Evolutionary conservation across 768 basidiomycete genomes (phyloP), one percentile per base, ranked within the genome.

Genomic region (Ephemerocybe angulata): DNA sequence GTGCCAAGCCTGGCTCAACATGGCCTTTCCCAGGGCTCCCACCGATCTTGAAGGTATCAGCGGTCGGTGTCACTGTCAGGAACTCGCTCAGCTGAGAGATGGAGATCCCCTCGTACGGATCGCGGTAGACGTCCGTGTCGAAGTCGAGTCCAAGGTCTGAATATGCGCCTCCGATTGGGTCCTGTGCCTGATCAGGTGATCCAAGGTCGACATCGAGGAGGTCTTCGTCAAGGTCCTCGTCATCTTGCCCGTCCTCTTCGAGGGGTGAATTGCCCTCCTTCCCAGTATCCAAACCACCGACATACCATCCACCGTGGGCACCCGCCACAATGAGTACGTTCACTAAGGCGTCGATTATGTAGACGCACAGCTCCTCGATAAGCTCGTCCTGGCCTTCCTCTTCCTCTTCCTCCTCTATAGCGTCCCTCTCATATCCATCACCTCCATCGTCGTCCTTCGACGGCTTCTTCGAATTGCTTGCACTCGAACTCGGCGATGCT

Each of bases 291-390:
- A 8, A 8, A 35, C 8, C 8, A 8, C 33, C 33, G 33, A 8
- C 33, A 28, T 28, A 47, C 46, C 46, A 47, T 5, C 46, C 46
- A 13, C 54, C 54, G 19, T 58, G 57, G 49, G 43, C 54, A 7
- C 69, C 67, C 7, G 70, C 67, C 15, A 69, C 71, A 51, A 79
- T 70, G 28, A 79, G 72, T 13, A 78, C 65, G 37, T 79, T 76
- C 59, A 76, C 70, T 53, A 73, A 65, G 5, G 72, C 71, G 55
- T 72, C 70, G 44, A 71, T 59, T 60, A 71, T 70, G 62, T 73
- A 70, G 55, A 70, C 64, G 33, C 64, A 60, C 19, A 74, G 63
- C 53, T 76, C 74, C 4, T 31, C 35, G 28, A 42, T n/a, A 28
- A 47, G 46, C 2, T 24, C 12, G 46, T 30, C 38, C 3, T 6